Evolutionary conservation across 768 basidiomycete genomes (phyloP).

Genomic region (Mycena venus): DNA sequence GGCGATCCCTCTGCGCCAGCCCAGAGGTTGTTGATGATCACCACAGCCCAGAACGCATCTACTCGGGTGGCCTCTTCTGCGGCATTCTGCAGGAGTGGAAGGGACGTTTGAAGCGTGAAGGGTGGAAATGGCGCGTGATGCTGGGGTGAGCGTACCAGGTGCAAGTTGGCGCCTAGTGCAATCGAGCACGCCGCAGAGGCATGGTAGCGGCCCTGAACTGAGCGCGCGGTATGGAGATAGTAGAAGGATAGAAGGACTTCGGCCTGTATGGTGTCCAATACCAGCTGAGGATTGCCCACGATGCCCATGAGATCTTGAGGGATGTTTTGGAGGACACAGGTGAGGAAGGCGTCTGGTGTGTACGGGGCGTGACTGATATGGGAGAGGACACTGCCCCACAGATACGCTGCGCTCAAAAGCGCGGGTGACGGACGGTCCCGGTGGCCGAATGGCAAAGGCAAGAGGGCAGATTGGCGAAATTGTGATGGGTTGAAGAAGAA

Average conservation of each 20-base stretch:
- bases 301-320: slow-evolving; percentile 9
- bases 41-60: slow-evolving; percentile 25
- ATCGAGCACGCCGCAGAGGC: slow-evolving; percentile 30
- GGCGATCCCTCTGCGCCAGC: not conserved
- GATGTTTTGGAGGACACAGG: slow-evolving; percentile 1
- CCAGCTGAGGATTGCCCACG: slow-evolving; percentile 40
- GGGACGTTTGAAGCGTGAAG: not conserved
- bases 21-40: slow-evolving; percentile 26
- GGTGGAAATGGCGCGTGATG: not conserved
- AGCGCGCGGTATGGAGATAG: slow-evolving; percentile 61
- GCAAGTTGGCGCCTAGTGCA: not conserved
- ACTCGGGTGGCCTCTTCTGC: slow-evolving; percentile 12
- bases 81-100: not conserved
- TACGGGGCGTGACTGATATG: slow-evolving; percentile 39
- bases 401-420: slow-evolving; percentile 61
- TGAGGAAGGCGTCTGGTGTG: not conserved
- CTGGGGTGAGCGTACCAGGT: not conserved
- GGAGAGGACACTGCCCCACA: slow-evolving; percentile 69
- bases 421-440: slow-evolving; percentile 62
- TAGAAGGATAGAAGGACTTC: slow-evolving; percentile 66
- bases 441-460: slow-evolving; percentile 63
- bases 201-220: slow-evolving; percentile 65
- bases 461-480: slow-evolving; percentile 62
- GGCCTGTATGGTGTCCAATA: slow-evolving; percentile 64
- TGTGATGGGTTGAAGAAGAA: slow-evolving; percentile 49